These are phyloP conservation scores for Carpinus viminea DNA, from an alignment of 306 rosid genomes.

Conservation along the genomic window DNA sequence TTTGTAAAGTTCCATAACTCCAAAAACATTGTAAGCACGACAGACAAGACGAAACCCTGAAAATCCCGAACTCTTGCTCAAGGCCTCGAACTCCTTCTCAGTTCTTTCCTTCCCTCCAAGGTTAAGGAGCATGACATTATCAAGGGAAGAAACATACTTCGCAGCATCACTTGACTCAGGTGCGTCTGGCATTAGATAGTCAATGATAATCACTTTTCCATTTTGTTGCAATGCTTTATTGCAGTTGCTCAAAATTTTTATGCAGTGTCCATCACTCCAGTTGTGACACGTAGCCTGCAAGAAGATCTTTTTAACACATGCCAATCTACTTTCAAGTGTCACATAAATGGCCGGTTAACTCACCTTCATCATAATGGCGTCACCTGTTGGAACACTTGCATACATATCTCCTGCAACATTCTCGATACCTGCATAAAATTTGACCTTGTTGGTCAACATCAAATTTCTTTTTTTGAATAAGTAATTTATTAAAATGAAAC, in stretches of 20 bases:
- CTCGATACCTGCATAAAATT: slow-evolving; percentile 22
- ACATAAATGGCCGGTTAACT: neutral
- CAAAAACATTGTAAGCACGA: neutral
- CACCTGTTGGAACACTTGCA: slow-evolving; percentile 34
- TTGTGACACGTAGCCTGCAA: slow-evolving; percentile 27
- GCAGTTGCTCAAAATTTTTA: slow-evolving; percentile 1
- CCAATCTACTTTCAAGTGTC: neutral
- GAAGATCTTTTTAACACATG: neutral
- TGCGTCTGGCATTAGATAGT: neutral
- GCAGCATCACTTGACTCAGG: slow-evolving; percentile 14
- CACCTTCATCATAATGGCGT: slow-evolving; percentile 41
- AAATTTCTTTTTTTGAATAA: too few relatives aligned
- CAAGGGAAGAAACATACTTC: neutral
- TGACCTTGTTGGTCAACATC: neutral
- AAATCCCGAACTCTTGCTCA: slow-evolving; percentile 13
- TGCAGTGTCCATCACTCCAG: slow-evolving; percentile 10
- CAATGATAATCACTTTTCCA: slow-evolving; percentile 15
- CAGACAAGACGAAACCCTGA: neutral
- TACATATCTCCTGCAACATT: slow-evolving; percentile 41
- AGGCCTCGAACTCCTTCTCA: slow-evolving; percentile 1
- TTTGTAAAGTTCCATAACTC: neutral
- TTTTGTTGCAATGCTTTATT: neutral
- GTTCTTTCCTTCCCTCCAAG: slow-evolving; percentile 15
- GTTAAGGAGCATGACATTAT: neutral
- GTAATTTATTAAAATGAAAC: too few relatives aligned